Conservation (phyloP, 2,329 filamentous ascomycete genomes). For the Venturiaceae sp. region DNA sequence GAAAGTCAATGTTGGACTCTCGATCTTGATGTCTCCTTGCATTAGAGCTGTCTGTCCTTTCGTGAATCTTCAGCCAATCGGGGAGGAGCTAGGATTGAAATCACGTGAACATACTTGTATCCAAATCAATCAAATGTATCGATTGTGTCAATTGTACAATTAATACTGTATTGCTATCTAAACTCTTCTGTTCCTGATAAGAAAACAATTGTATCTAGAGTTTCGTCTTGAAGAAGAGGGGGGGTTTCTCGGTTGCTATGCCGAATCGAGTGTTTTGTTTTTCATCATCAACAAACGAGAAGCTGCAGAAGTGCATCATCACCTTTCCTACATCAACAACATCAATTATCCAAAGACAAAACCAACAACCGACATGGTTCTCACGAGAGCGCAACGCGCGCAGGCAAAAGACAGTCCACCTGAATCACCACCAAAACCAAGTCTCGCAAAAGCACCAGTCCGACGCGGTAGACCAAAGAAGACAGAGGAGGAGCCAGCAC, state of each 20-base stretch:
- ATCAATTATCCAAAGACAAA: not conserved
- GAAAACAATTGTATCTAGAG: no score
- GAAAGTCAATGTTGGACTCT: not conserved
- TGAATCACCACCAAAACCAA: not conserved
- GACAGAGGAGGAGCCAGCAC: not conserved
- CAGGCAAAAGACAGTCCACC: not conserved
- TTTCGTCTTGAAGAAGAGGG: no score
- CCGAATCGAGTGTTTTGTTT: not conserved
- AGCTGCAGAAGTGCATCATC: no score
- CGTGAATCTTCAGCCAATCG: not conserved
- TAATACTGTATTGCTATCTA: no score
- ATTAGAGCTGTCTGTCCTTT: not conserved
- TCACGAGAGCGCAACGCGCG: constrained; percentile 6
- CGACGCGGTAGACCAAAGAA: constrained; percentile 6
- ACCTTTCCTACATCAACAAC: not conserved
- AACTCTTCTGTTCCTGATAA: no score
- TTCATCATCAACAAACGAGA: not conserved
- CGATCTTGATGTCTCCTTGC: not conserved
- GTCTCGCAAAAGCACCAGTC: constrained; percentile 2
- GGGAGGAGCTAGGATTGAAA: not conserved
- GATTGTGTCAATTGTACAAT: no score
- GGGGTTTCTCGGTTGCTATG: no score
- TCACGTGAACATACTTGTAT: not conserved
- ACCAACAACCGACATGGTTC: not conserved
- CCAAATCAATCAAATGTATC: not conserved